phyloP scores from a whole-genome alignment of 2,329 filamentous ascomycete species.

The Diaporthe vaccinii region DNA sequence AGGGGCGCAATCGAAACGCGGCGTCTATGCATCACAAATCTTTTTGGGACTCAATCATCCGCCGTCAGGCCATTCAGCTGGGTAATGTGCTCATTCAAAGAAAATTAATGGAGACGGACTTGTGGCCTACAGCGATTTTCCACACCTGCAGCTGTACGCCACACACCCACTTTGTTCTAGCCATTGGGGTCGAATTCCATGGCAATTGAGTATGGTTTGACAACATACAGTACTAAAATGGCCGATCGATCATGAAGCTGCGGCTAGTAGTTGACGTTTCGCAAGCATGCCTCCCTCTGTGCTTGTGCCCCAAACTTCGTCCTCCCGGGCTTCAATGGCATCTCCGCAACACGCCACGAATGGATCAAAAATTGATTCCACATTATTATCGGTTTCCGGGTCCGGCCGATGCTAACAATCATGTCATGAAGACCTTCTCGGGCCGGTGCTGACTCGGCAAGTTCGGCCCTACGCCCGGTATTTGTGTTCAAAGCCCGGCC shows the following conservation, averaged over 20 bases:
- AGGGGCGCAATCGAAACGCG: not conserved
- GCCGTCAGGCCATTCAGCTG: slow-evolving; percentile 8
- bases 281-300: not conserved
- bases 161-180: not conserved
- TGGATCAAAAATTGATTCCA: not conserved
- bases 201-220: not conserved
- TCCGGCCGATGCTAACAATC: not conserved
- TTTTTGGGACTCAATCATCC: not conserved
- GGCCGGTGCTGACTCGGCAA: slow-evolving; percentile 28
- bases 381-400: not conserved
- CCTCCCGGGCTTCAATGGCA: not conserved
- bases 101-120: not conserved
- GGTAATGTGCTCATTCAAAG: not conserved
- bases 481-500: slow-evolving; percentile 32
- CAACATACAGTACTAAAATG: not conserved
- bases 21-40: not conserved
- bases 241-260: not conserved
- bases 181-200: not conserved
- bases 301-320: not conserved
- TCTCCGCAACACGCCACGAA: not conserved
- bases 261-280: not conserved
- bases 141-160: slow-evolving; percentile 4
- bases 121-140: not conserved
- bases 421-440: not conserved
- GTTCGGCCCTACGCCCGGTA: slow-evolving; percentile 26